Conservation (phyloP, 106 monocot species). For the Posidonia australis region DNA sequence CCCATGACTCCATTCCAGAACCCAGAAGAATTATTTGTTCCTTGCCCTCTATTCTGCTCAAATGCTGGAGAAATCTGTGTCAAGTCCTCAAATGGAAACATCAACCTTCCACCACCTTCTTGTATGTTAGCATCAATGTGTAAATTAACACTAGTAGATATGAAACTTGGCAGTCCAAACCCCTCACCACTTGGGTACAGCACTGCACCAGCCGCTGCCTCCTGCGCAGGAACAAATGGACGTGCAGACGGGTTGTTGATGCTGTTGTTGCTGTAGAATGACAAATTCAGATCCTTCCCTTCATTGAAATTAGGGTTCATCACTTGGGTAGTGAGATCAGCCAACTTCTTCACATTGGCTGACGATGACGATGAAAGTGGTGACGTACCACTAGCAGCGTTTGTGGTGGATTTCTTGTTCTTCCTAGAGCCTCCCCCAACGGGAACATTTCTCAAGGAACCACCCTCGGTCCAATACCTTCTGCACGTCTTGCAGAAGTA, state of each 20-base stretch:
- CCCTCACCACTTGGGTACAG: conserved; percentile 1
- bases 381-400: neutral
- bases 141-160: neutral
- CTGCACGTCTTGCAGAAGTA: conserved; percentile 21
- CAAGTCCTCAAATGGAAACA: conserved; percentile 5
- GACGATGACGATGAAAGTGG: neutral
- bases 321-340: neutral
- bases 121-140: neutral
- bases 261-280: neutral
- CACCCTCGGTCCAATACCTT: conserved; percentile 23
- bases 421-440: conserved; percentile 22
- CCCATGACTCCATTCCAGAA: neutral
- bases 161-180: neutral
- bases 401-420: conserved; percentile 4
- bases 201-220: neutral
- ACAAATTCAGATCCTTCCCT: neutral
- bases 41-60: neutral
- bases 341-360: neutral
- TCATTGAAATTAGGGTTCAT: neutral
- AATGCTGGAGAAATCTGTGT: neutral
- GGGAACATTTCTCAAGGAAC: conserved; percentile 15
- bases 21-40: neutral
- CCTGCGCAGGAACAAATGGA: neutral
- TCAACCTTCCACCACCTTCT: neutral
- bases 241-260: neutral